These are phyloP conservation scores for Phytopythium vexans DNA, from an alignment of 352 stramenopile genomes.

Conservation along the genomic window DNA sequence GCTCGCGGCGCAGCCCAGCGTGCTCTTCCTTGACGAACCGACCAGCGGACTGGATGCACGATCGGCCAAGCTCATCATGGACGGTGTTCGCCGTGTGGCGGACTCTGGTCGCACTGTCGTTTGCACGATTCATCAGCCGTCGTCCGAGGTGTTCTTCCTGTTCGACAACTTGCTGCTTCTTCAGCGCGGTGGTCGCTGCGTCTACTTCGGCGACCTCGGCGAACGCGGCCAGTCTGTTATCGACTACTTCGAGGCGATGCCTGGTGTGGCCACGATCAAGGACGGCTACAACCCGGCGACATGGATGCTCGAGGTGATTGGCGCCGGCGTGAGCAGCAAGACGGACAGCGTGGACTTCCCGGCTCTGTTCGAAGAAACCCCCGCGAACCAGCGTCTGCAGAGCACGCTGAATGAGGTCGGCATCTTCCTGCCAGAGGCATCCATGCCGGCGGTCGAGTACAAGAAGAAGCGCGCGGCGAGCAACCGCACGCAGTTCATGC, in stretches of 20 bases:
- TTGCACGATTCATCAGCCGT: slow-evolving; percentile 46
- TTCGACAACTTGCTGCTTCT: slow-evolving; percentile 85
- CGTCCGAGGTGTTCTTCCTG: slow-evolving; percentile 49
- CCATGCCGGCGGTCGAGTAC: slow-evolving; percentile 22
- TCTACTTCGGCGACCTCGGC: slow-evolving; percentile 86
- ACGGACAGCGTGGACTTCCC: slow-evolving; percentile 29
- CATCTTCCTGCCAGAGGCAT: slow-evolving; percentile 31
- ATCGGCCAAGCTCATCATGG: too few relatives aligned
- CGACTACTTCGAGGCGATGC: slow-evolving; percentile 58
- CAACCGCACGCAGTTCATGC: slow-evolving; percentile 26
- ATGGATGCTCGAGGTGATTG: slow-evolving; percentile 82
- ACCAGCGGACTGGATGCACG: slow-evolving; percentile 86
- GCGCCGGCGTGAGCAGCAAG: slow-evolving; percentile 33
- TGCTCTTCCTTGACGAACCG: slow-evolving; percentile 87
- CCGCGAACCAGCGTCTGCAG: slow-evolving; percentile 25
- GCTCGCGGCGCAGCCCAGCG: slow-evolving; percentile 69
- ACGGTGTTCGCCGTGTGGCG: slow-evolving; percentile 79
- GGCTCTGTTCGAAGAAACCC: slow-evolving; percentile 26
- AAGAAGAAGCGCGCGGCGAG: slow-evolving; percentile 25
- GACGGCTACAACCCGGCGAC: slow-evolving; percentile 79
- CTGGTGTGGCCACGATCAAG: slow-evolving; percentile 35
- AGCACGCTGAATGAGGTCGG: slow-evolving; percentile 23
- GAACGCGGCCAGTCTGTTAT: slow-evolving; percentile 35
- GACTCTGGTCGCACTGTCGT: slow-evolving; percentile 66
- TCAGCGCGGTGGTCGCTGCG: slow-evolving; percentile 72